Evolutionary conservation across 129 eudicot species (phyloP), one percentile per base, ranked within the genome.

Genomic region (Oenanthe sinensis): DNA sequence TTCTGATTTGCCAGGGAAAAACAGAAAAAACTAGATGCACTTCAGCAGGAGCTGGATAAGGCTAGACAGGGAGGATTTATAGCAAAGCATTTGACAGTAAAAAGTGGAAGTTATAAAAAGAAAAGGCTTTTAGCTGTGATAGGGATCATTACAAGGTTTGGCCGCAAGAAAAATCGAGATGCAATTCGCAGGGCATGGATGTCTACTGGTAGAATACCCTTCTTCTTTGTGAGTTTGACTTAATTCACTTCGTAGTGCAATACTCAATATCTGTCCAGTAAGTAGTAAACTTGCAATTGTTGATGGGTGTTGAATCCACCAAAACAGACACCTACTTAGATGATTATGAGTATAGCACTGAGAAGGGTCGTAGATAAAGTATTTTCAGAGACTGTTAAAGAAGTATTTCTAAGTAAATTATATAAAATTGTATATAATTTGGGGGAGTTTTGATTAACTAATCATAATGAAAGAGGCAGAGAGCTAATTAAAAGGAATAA

Each of bases 161-260:
- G 98, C 12, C 90, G 90, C 45, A 89, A 86, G 79, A 89, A 85
- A 36, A 89, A 91, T 73, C 86, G 98, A 85, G 91, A 91, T 63
- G 96, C 98, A 60, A 87, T 93, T 63, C 92, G 98, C 74, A 91
- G 89, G 87, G 95, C 98, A 63, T 93, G 98, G 98, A 91, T 93
- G 97, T 86, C 94, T 69, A 80, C 87, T 82, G 98, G 97, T 93
- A 93, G 82, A 81, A 46, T 77, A 22, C 80, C 58, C 80, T 24
- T 62, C 73, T 52, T 40, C 42, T 40, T 43, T 77, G 80, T 62
- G 73, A 77, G 55, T 39, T 77, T 67, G 19, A 15, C 42, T 65
- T 60, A 42, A n/a, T 40, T 62, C 74, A 14, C 42, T 62, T 44
- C 5, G 19, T 44, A 22, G 30, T 72, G 76, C 2, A 72, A 20